These are phyloP conservation scores for Didymella pomorum DNA, from an alignment of 2,329 filamentous ascomycete species.

Conservation along the genomic window DNA sequence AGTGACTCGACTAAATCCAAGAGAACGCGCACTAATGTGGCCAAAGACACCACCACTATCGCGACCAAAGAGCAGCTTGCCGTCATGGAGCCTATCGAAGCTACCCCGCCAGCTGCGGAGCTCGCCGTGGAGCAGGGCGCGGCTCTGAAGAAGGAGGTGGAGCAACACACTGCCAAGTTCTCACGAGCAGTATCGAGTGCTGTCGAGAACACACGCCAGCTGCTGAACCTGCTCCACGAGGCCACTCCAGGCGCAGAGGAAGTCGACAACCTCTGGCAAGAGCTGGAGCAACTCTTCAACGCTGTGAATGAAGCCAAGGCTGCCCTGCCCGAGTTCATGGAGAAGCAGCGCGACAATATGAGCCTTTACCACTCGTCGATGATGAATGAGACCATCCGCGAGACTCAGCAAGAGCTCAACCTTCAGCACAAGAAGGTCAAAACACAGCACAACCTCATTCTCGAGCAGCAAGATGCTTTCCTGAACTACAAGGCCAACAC, in stretches of 20 bases:
- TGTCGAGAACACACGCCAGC: conserved; percentile 29
- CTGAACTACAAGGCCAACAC: conserved; percentile 32
- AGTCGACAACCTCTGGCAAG: conserved; percentile 35
- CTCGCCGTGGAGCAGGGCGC: conserved; percentile 35
- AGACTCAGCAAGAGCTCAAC: conserved; percentile 36
- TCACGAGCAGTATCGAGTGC: conserved; percentile 29
- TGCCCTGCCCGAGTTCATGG: conserved; percentile 35
- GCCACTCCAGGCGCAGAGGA: conserved; percentile 24
- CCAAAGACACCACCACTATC: conserved; percentile 25
- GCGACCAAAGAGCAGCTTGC: conserved; percentile 40
- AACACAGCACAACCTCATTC: conserved; percentile 38
- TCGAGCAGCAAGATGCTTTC: conserved; percentile 41
- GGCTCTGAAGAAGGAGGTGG: conserved; percentile 33
- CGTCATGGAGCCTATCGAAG: conserved; percentile 6
- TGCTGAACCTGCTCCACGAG: conserved; percentile 37
- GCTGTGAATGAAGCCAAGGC: conserved; percentile 29
- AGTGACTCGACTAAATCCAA: not conserved
- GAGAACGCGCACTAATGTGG: not conserved
- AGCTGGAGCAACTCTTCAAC: conserved; percentile 38
- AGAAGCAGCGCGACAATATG: conserved; percentile 42
- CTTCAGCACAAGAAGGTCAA: conserved; percentile 41
- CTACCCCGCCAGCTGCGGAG: conserved; percentile 21
- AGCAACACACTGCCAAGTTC: conserved; percentile 29
- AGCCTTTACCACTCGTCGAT: conserved; percentile 34
- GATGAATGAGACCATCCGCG: conserved; percentile 35